Evolutionary conservation across 768 basidiomycete species (phyloP).

Genomic region (Phylloporus arenicola): DNA sequence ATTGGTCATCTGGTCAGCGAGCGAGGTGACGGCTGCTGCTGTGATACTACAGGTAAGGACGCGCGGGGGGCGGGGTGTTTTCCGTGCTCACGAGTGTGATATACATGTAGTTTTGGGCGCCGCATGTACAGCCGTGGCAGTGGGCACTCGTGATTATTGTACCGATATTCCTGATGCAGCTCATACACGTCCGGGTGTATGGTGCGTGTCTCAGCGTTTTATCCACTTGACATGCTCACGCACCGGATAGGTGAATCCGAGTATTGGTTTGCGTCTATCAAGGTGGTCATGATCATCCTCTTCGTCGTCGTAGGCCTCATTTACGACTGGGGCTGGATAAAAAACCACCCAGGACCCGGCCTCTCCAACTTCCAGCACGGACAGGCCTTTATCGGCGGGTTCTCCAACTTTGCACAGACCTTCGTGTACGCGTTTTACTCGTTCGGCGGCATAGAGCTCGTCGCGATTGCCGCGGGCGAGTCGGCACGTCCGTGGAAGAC

Average conservation of each 20-base stretch:
- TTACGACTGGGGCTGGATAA: conserved; percentile 56
- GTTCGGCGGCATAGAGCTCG: conserved; percentile 64
- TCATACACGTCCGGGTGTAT: conserved; percentile 55
- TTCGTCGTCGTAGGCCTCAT: conserved; percentile 63
- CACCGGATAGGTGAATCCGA: conserved; percentile 52
- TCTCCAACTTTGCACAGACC: conserved; percentile 47
- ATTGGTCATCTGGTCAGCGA: conserved; percentile 32
- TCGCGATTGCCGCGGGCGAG: conserved; percentile 70
- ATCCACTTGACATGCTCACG: background rate
- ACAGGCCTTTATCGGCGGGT: conserved; percentile 52
- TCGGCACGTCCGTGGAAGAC: conserved; percentile 57
- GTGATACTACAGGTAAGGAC: conserved; percentile 42
- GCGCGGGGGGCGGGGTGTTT: background rate
- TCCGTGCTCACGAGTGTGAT: background rate
- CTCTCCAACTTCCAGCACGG: conserved; percentile 44
- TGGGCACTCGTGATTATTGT: conserved; percentile 53
- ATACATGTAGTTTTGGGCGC: conserved; percentile 39
- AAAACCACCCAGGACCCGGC: conserved; percentile 53
- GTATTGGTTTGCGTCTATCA: conserved; percentile 61
- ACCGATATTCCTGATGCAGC: conserved; percentile 47
- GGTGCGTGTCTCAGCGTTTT: conserved; percentile 27
- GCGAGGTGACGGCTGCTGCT: conserved; percentile 54
- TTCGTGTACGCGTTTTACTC: conserved; percentile 71
- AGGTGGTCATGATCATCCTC: conserved; percentile 55
- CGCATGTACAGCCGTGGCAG: conserved; percentile 45